phyloP scores from a whole-genome alignment of 148 eudicot genomes.

The Oxyria digyna region DNA sequence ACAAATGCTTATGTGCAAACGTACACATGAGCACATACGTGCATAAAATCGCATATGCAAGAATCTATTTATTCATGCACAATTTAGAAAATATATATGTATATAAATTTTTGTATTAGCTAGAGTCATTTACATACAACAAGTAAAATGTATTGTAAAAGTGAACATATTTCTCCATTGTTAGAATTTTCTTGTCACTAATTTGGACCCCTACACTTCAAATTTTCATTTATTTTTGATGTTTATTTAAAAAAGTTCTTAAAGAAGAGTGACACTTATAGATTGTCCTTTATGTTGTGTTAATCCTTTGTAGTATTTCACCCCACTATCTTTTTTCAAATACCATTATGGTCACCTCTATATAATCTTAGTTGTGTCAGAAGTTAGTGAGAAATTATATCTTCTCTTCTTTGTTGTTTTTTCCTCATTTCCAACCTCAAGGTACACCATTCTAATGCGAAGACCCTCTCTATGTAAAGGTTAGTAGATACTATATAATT shows the following conservation, averaged over 20 bases:
- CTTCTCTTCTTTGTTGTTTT: background rate
- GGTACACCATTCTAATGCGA: no score
- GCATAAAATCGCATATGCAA: no score
- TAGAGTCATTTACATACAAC: no score
- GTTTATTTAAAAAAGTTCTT: background rate
- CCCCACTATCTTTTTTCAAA: no score
- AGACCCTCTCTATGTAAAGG: no score
- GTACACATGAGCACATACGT: no score
- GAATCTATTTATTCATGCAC: no score
- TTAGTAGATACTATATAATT: background rate
- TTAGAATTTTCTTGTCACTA: background rate
- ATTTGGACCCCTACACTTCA: background rate
- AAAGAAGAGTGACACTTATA: background rate
- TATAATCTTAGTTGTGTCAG: background rate
- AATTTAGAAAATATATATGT: no score
- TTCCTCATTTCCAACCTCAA: background rate
- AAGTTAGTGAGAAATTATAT: background rate
- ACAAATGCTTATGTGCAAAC: no score
- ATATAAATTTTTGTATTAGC: no score
- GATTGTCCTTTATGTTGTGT: background rate
- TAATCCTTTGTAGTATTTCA: background rate
- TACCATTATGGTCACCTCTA: background rate
- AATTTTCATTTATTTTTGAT: background rate
- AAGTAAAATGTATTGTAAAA: no score
- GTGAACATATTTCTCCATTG: no score